Percentiles rank a stretch among this genome's conserved stretches.
Conservation (phyloP, 2,329 filamentous ascomycete species). For the Calonectria hongkongensis region DNA sequence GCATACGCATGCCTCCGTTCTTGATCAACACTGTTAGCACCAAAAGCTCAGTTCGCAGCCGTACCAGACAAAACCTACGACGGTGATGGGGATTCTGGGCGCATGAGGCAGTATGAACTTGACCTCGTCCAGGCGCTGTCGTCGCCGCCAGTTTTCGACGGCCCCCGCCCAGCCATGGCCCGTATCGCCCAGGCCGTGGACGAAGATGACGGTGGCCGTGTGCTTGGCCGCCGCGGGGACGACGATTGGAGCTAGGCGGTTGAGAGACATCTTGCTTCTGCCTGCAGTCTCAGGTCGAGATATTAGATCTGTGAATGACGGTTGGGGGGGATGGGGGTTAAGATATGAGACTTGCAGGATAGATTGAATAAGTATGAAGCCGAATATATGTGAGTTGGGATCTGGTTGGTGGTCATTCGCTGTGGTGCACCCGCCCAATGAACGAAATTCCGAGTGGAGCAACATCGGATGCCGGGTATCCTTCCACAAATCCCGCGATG, state of each 20-base stretch:
- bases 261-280: constrained; percentile 45
- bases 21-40: constrained; percentile 45
- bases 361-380: constrained; percentile 24
- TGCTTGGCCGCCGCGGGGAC: constrained; percentile 88
- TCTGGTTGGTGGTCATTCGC: constrained; percentile 30
- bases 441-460: constrained; percentile 27
- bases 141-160: constrained; percentile 90
- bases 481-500: constrained; percentile 21
- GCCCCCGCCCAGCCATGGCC: constrained; percentile 87
- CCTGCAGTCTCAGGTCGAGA: background rate
- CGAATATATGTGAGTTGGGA: constrained; percentile 34
- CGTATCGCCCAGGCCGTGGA: constrained; percentile 92
- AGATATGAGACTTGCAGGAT: background rate
- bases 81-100: constrained; percentile 89
- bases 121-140: constrained; percentile 89
- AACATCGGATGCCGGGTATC: constrained; percentile 27
- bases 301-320: constrained; percentile 30
- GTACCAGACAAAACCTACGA: constrained; percentile 55
- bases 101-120: constrained; percentile 97
- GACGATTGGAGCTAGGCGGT: constrained; percentile 73
- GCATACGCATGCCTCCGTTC: constrained; percentile 74
- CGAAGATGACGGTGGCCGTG: constrained; percentile 95
- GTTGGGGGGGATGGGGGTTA: background rate
- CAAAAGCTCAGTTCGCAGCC: background rate
- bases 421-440: constrained; percentile 24